These are phyloP conservation scores for Boletus eberwhitei DNA, from an alignment of 768 basidiomycete genomes.

Conservation along the genomic window DNA sequence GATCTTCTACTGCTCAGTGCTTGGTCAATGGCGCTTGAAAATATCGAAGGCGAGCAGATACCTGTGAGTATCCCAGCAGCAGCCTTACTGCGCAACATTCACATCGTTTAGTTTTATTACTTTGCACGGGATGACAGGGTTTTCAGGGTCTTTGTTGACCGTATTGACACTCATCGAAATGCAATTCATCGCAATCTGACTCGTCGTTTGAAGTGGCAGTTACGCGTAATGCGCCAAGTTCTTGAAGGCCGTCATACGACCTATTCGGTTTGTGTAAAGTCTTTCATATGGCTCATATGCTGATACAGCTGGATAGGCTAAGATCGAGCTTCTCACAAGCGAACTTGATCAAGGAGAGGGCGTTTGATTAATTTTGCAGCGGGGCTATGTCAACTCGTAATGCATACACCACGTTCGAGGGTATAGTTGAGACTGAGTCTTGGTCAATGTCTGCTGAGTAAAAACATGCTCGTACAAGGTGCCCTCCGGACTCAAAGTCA, in stretches of 20 bases:
- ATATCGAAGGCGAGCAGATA: conserved; percentile 60
- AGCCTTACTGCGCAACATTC: background rate
- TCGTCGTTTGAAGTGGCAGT: conserved; percentile 66
- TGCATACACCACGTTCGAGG: background rate
- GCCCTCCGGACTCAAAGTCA: conserved; percentile 59
- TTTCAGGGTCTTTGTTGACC: conserved; percentile 62
- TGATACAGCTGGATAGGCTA: conserved; percentile 39
- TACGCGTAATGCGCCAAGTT: conserved; percentile 57
- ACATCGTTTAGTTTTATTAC: conserved; percentile 57
- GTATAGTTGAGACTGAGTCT: background rate
- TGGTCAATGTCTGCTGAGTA: background rate
- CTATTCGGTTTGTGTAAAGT: conserved; percentile 51
- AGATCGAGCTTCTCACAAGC: conserved; percentile 57
- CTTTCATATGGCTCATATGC: background rate
- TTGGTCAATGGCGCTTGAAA: conserved; percentile 65
- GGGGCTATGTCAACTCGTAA: background rate
- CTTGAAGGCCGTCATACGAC: conserved; percentile 66
- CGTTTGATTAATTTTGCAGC: conserved; percentile 30
- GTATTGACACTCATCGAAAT: conserved; percentile 35
- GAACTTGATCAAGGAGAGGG: conserved; percentile 66
- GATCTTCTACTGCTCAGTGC: conserved; percentile 81
- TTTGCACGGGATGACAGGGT: conserved; percentile 93
- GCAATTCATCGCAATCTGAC: conserved; percentile 48
- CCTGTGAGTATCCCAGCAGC: conserved; percentile 50
- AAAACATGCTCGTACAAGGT: conserved; percentile 69